Percentiles rank a stretch among this genome's conserved stretches.
phyloP scores from a whole-genome alignment of 2,329 filamentous ascomycete species.

The Clonostachys byssicola region DNA sequence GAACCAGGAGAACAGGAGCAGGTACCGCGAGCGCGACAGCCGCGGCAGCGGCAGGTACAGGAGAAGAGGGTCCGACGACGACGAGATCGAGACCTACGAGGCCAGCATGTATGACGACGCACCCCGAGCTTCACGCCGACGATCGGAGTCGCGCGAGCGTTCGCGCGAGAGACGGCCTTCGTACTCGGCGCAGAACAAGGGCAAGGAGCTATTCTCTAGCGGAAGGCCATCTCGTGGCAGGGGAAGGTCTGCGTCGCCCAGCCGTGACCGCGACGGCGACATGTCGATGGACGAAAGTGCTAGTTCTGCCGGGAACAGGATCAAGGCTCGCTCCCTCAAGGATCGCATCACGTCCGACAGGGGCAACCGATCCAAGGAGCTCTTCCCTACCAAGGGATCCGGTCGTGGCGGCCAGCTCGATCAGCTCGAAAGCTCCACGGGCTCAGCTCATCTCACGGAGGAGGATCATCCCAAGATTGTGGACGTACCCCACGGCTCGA shows the following conservation, averaged over 20 bases:
- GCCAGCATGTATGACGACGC: conserved; percentile 81
- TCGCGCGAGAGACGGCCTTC: conserved; percentile 18
- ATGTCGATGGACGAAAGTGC: conserved; percentile 19
- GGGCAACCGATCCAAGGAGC: conserved; percentile 26
- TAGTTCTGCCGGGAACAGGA: conserved; percentile 24
- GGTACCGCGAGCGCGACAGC: conserved; percentile 56
- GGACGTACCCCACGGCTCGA: conserved; percentile 40
- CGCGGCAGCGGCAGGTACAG: conserved; percentile 16
- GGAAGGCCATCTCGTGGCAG: conserved; percentile 19
- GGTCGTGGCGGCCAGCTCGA: conserved; percentile 24
- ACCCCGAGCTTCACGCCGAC: conserved; percentile 20
- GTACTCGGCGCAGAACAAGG: conserved; percentile 32
- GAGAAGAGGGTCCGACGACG: conserved; percentile 38
- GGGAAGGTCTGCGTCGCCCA: conserved; percentile 49
- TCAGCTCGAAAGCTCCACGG: conserved; percentile 30
- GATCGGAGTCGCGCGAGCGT: conserved; percentile 14
- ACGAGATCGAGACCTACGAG: conserved; percentile 55
- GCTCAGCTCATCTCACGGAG: conserved; percentile 27
- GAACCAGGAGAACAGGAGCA: conserved; percentile 51
- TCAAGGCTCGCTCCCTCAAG: conserved; percentile 24
- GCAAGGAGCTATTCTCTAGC: conserved; percentile 61
- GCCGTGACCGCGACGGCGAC: conserved; percentile 32
- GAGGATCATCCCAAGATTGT: conserved; percentile 51
- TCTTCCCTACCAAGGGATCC: conserved; percentile 28
- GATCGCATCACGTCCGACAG: conserved; percentile 20